Evolutionary conservation across 371 early-diverging fungal genomes (phyloP).

Genomic region (Capillidium rhysosporum): DNA sequence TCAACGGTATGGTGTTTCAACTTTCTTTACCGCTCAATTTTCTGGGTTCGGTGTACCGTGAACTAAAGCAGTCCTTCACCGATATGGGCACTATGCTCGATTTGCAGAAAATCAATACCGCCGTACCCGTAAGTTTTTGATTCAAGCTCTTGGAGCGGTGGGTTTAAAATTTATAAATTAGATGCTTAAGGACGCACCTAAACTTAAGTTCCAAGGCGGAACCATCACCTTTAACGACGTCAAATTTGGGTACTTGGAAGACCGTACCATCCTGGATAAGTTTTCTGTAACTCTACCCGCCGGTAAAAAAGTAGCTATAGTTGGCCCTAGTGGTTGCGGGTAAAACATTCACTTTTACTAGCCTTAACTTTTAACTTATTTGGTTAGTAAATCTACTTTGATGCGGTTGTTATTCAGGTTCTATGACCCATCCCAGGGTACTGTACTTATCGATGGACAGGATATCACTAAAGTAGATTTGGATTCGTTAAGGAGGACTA

Average conservation of each 20-base stretch:
- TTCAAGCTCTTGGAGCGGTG: background rate
- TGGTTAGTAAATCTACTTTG: slow-evolving; percentile 49
- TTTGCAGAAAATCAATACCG: slow-evolving; percentile 37
- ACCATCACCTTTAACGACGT: slow-evolving; percentile 72
- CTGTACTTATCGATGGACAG: slow-evolving; percentile 57
- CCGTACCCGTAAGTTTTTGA: slow-evolving; percentile 13
- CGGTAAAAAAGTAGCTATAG: slow-evolving; percentile 79
- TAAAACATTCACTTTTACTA: slow-evolving; percentile 8
- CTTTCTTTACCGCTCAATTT: slow-evolving; percentile 87
- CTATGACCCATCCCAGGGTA: slow-evolving; percentile 57
- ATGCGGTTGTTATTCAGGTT: slow-evolving; percentile 64
- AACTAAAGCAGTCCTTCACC: slow-evolving; percentile 73
- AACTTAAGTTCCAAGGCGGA: slow-evolving; percentile 28
- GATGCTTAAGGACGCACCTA: slow-evolving; percentile 31
- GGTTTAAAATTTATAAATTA: slow-evolving; percentile 11
- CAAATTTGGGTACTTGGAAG: slow-evolving; percentile 60
- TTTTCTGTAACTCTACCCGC: slow-evolving; percentile 68
- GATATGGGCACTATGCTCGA: slow-evolving; percentile 93
- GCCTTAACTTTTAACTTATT: background rate
- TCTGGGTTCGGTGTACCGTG: slow-evolving; percentile 91
- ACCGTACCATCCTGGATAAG: slow-evolving; percentile 49
- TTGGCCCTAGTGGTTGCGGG: slow-evolving; percentile 92
- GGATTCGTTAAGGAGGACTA: slow-evolving; percentile 44
- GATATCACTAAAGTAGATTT: slow-evolving; percentile 42
- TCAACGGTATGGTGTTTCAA: slow-evolving; percentile 89